Base-by-base conservation (phyloP, 2,329 filamentous ascomycete genomes). In the Xylariomycetidae sp. region DNA sequence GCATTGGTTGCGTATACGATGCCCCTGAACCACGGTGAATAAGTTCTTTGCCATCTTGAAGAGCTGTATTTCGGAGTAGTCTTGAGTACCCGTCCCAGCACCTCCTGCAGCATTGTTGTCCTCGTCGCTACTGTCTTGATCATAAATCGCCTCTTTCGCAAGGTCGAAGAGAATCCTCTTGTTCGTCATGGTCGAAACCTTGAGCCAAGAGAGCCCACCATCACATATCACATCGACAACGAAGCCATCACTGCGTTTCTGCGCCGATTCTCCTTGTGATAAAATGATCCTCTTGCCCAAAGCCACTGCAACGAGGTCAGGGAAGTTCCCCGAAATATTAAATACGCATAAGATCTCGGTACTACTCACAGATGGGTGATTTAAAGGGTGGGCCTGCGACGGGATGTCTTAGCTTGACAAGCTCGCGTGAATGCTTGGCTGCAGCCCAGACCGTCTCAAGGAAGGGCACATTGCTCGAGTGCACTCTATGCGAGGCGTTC, bases 101-200 rank as follows among this genome's bases (percentile, higher is more conserved):
- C n/a, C 26, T 15, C 13, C 16, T 12, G 31, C 32, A 15, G 40
- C 37, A 10, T 26, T 29, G 2, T 39, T 41, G 3, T 45, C 44
- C 8, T 53, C 49, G 9, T 48, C 47, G 10, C 48, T 44, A 18
- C 50, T 53, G 8, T 56, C 53, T 13, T 50, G 49, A 29, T 46
- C 48, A 31, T 49, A 55, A 12, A 57, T 26, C 14, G 49, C 51
- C 35, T 55, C 54, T 29, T 52, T 56, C 13, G 55, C 54, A 34
- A 57, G 44, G 30, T 58, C 55, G 17, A 52, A 54, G 9, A 53
- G 25, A 1, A 58, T 31, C 20, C 49, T 44, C 25, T 44, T 50
- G 29, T 57, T 57, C 8, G 52, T 55, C 35, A 51, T 51, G 7
- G 54, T 49, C 4, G 54, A 58, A 15, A 58, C 49, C 34, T 57